Evolutionary conservation across 176 grass and related monocot genomes (phyloP).

Genomic region (Musa itinerans): DNA sequence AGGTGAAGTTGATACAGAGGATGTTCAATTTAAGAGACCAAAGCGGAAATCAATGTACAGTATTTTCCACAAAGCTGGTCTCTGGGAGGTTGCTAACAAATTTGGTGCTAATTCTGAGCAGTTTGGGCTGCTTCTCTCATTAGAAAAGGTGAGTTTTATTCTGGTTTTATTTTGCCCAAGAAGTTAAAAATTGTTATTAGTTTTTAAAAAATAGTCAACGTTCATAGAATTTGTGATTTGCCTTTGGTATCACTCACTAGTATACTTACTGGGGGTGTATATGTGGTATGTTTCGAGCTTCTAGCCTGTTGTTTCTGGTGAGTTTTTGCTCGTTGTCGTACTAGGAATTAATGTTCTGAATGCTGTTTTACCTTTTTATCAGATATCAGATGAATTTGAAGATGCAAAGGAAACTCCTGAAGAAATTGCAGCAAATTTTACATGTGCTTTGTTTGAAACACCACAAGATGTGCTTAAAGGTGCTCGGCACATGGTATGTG

Average conservation of each 20-base stretch:
- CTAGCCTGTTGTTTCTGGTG: neutral
- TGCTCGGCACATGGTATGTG: constrained; percentile 81
- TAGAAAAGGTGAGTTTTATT: constrained; percentile 38
- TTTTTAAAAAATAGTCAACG: too few species aligned
- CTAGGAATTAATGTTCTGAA: neutral
- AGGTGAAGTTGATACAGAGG: constrained; percentile 73
- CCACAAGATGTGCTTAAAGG: constrained; percentile 88
- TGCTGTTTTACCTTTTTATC: constrained; percentile 14
- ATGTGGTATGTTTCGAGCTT: neutral
- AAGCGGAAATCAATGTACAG: constrained; percentile 89
- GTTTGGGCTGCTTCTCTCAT: constrained; percentile 74
- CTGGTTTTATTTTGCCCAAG: neutral
- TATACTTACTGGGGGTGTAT: neutral
- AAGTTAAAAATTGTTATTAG: neutral
- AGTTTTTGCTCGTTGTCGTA: neutral
- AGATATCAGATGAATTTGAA: constrained; percentile 83
- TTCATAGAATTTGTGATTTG: too few species aligned
- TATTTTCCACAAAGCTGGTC: constrained; percentile 81
- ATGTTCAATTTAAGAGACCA: constrained; percentile 85
- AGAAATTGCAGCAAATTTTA: constrained; percentile 82
- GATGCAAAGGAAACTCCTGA: constrained; percentile 83
- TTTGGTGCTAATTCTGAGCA: constrained; percentile 90
- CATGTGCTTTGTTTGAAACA: constrained; percentile 81
- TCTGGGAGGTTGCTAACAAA: constrained; percentile 92
- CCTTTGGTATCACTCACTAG: too few species aligned